Evolutionary conservation across 345 rosid species (phyloP).

Genomic region (Boechera divaricarpa): DNA sequence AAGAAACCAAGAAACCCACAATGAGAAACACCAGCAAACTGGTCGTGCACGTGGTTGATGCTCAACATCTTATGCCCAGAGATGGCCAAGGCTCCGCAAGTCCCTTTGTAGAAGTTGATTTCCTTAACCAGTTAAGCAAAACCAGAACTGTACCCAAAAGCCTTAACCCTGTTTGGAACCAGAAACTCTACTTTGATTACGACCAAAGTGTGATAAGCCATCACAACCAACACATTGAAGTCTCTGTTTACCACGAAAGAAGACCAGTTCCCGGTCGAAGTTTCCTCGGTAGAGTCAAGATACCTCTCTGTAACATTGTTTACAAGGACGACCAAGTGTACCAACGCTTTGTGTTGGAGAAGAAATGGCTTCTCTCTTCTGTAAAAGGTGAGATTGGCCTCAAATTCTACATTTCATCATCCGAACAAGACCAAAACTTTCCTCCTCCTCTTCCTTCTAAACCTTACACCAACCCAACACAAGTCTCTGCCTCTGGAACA

Average conservation of each 20-base stretch:
- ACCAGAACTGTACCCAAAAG: slow-evolving; percentile 54
- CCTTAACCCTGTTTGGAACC: slow-evolving; percentile 59
- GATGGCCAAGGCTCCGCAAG: slow-evolving; percentile 61
- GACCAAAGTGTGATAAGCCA: slow-evolving; percentile 27
- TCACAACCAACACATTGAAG: slow-evolving; percentile 47
- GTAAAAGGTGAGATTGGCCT: slow-evolving; percentile 69
- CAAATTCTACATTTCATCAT: slow-evolving; percentile 43
- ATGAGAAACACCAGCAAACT: slow-evolving; percentile 52
- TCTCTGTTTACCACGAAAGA: slow-evolving; percentile 55
- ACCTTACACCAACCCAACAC: slow-evolving; percentile 10
- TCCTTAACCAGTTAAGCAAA: slow-evolving; percentile 56
- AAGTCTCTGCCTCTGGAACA: slow-evolving; percentile 25
- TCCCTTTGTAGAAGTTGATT: slow-evolving; percentile 60
- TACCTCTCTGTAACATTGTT: slow-evolving; percentile 53
- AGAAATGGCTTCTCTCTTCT: slow-evolving; percentile 51
- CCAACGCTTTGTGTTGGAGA: slow-evolving; percentile 53
- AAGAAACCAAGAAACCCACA: slow-evolving; percentile 42
- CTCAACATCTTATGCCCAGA: slow-evolving; percentile 62
- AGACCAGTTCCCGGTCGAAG: slow-evolving; percentile 53
- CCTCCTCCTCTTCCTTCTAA: slow-evolving; percentile 18
- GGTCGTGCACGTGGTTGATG: slow-evolving; percentile 58
- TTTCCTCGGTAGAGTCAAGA: slow-evolving; percentile 56
- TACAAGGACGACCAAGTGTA: slow-evolving; percentile 60
- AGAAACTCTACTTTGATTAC: slow-evolving; percentile 56
- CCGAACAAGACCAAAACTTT: slow-evolving; percentile 28